Evolutionary conservation across 225 moss, liverwort and hornwort genomes (phyloP).

Genomic region (Anthoceros angustus): DNA sequence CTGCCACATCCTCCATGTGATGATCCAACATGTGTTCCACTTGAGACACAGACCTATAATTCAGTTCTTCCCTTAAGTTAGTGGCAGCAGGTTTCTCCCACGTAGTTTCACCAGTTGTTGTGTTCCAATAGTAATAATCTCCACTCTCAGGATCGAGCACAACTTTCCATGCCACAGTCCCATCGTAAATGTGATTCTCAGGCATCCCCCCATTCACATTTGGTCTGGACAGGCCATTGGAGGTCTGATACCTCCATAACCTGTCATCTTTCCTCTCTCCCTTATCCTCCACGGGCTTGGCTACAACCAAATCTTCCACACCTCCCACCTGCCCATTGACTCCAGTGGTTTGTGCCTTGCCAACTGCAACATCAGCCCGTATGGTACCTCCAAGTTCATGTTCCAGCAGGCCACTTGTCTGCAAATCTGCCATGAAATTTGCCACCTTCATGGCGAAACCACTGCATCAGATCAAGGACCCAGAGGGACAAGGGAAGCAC

Average conservation of each 20-base stretch:
- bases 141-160: slow-evolving; percentile 35
- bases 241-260: no score
- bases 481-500: background rate
- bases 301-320: background rate
- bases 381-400: slow-evolving; percentile 24
- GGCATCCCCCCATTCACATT: slow-evolving; percentile 16
- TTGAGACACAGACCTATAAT: no score
- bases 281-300: no score
- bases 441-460: slow-evolving; percentile 31
- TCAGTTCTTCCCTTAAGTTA: slow-evolving; percentile 6
- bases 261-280: no score
- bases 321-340: background rate
- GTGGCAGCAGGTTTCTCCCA: slow-evolving; percentile 37
- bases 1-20: slow-evolving; percentile 7
- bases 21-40: no score
- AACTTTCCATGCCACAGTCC: slow-evolving; percentile 35
- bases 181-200: slow-evolving; percentile 7
- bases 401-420: slow-evolving; percentile 42
- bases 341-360: background rate
- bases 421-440: slow-evolving; percentile 40
- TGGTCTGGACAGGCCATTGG: background rate
- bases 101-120: slow-evolving; percentile 39
- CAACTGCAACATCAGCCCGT: slow-evolving; percentile 6
- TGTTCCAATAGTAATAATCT: slow-evolving; percentile 53
- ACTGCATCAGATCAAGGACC: slow-evolving; percentile 8